phyloP scores from a whole-genome alignment of 2,329 filamentous ascomycete species.

The Ascochyta koolunga region DNA sequence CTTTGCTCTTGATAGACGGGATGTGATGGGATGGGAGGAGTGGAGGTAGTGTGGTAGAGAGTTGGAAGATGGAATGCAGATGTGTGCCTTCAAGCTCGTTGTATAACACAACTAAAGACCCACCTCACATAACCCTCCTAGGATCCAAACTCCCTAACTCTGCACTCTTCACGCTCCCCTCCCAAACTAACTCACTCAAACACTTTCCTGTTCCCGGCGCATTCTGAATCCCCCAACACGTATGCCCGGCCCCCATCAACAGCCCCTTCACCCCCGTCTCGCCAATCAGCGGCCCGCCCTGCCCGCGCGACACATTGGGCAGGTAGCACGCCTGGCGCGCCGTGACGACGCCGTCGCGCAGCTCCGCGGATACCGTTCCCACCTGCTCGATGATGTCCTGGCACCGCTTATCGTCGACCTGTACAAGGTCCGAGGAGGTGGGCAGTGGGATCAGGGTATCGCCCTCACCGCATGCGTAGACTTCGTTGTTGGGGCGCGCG shows the following conservation, averaged over 20 bases:
- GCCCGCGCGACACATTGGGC: constrained; percentile 68
- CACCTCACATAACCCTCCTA: constrained; percentile 28
- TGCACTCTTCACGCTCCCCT: constrained; percentile 52
- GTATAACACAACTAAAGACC: no score
- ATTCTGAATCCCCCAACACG: constrained; percentile 98
- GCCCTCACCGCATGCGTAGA: constrained; percentile 93
- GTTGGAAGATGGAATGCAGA: no score
- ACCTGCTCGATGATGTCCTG: constrained; percentile 87
- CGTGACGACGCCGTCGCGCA: constrained; percentile 62
- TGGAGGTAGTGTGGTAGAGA: no score
- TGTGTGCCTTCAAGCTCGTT: no score
- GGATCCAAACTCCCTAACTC: constrained; percentile 52
- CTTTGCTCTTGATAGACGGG: no score
- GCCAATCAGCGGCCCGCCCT: constrained; percentile 82
- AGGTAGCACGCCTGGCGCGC: constrained; percentile 91
- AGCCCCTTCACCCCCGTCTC: constrained; percentile 74
- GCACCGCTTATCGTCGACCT: constrained; percentile 76
- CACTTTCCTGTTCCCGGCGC: constrained; percentile 73
- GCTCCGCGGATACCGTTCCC: constrained; percentile 59
- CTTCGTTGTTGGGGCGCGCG: constrained; percentile 82
- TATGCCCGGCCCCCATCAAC: constrained; percentile 86
- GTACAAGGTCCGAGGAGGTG: constrained; percentile 73
- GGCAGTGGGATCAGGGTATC: constrained; percentile 79
- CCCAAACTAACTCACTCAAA: constrained; percentile 55
- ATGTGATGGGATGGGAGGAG: no score